A percentile compares a stretch with the other conserved stretches of the same genome.
phyloP scores from a whole-genome alignment of 225 moss, liverwort and hornwort species.

The Sphagnum contortum region DNA sequence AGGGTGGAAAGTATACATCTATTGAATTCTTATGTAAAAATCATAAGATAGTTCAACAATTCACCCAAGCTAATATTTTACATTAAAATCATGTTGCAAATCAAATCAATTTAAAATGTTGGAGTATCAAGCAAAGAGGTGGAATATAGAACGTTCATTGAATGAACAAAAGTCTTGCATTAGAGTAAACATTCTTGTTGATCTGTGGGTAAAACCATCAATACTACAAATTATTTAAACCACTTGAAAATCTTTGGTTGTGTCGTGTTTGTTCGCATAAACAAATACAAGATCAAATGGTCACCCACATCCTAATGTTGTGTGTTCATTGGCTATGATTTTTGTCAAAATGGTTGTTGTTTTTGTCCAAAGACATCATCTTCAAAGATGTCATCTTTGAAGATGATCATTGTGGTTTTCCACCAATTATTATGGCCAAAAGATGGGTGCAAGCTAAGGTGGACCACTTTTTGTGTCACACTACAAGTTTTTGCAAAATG shows the following conservation, averaged over 20 bases:
- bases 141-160: not conserved
- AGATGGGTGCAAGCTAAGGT: no score
- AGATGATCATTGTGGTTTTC: no score
- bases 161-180: not conserved
- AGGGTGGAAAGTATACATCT: constrained; percentile 3
- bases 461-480: no score
- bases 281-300: not conserved
- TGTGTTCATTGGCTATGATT: not conserved
- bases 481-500: no score
- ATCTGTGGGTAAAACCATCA: not conserved
- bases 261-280: not conserved
- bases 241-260: not conserved
- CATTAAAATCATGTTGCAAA: constrained; percentile 1
- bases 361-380: no score
- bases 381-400: no score
- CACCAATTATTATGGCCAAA: no score
- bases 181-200: not conserved
- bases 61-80: constrained; percentile 1
- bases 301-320: not conserved
- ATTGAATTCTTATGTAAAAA: not conserved
- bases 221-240: not conserved
- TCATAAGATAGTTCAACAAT: constrained; percentile 3
- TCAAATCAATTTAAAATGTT: not conserved
- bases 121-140: no score
- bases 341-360: no score